Evolutionary conservation across 2,329 filamentous ascomycete species (phyloP).

Genomic region (Pseudogymnoascus sp.): DNA sequence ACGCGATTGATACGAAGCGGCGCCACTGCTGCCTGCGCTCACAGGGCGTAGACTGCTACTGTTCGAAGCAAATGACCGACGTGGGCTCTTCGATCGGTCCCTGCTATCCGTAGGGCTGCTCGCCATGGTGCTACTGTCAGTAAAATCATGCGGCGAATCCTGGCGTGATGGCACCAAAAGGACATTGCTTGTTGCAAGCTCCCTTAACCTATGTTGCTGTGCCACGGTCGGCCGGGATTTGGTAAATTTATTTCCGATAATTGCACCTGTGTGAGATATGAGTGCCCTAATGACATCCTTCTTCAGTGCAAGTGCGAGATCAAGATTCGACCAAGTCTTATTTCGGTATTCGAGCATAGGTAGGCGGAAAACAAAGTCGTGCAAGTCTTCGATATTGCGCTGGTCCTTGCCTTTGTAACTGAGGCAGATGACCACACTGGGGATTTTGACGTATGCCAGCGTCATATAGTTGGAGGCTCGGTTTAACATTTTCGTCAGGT

Average conservation of each 20-base stretch:
- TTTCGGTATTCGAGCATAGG: conserved; percentile 93
- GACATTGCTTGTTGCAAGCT: conserved; percentile 63
- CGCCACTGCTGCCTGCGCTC: conserved; percentile 25
- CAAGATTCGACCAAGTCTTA: conserved; percentile 98
- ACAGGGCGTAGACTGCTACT: conserved; percentile 20
- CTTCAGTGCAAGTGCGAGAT: conserved; percentile 85
- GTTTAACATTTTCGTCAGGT: conserved; percentile 92
- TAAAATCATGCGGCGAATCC: conserved; percentile 27
- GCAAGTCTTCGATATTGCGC: conserved; percentile 91
- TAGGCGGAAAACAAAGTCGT: conserved; percentile 94
- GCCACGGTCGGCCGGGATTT: conserved; percentile 76
- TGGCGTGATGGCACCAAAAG: conserved; percentile 25
- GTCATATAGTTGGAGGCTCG: conserved; percentile 97
- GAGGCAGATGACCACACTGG: conserved; percentile 88
- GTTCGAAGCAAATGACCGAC: conserved; percentile 26
- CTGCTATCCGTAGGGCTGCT: conserved; percentile 21
- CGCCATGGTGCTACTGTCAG: conserved; percentile 24
- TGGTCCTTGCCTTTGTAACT: conserved; percentile 96
- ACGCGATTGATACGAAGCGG: conserved; percentile 8
- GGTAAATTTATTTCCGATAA: conserved; percentile 94
- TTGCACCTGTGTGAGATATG: conserved; percentile 90
- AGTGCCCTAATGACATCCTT: conserved; percentile 90
- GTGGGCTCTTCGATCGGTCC: conserved; percentile 25
- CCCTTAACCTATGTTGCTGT: conserved; percentile 70
- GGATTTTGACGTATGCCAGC: conserved; percentile 88